Evolutionary conservation across 2,329 filamentous ascomycete genomes (phyloP), one percentile per base, ranked within the genome.

Genomic region (Lasiodiplodia gonubiensis): DNA sequence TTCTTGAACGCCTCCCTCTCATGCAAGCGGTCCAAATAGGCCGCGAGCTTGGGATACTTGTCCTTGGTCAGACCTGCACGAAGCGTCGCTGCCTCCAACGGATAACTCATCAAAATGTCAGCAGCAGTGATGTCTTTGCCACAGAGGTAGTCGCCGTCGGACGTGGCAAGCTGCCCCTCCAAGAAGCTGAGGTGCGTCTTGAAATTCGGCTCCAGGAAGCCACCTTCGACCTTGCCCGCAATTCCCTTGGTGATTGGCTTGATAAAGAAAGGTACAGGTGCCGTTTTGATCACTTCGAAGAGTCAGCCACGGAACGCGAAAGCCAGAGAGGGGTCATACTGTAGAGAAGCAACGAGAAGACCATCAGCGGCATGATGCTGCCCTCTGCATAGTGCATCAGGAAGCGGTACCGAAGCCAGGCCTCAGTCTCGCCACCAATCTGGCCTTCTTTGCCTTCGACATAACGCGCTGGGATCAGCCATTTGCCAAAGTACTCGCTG

Each of bases 301-400:
- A 49, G 23, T 65, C 16, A 67, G 30, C 11, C 25, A n/a, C 27
- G 6, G 35, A 30, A 48, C n/a, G 7, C 3, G 12, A 1, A 23
- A n/a, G 46, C 52, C 11, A 11, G 51, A 11, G 35, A 21, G n/a
- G 11, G 14, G 35, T 78, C 84, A 72, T 82, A 85, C 85, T 80
- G 54, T 84, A 75, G 23, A 91, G 81, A 30, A 97, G 80, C 18
- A 95, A 75, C 16, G 84, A 80, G 69, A 92, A 79, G 0, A 94
- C 79, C 70, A 95, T 77, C 57, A 88, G 82, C 0, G 88, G 86
- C 90, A 96, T 95, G 69, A 97, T 80, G 69, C 87, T 92, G 12
- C 94, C 94, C 80, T 97, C 94, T 5, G 88, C 85, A 78, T 94
- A 97, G 77, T 97, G 91, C 84, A 97, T 87, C 71, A 88, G 88